Base-by-base conservation (phyloP, 306 rosid species). In the Inga laurina region DNA sequence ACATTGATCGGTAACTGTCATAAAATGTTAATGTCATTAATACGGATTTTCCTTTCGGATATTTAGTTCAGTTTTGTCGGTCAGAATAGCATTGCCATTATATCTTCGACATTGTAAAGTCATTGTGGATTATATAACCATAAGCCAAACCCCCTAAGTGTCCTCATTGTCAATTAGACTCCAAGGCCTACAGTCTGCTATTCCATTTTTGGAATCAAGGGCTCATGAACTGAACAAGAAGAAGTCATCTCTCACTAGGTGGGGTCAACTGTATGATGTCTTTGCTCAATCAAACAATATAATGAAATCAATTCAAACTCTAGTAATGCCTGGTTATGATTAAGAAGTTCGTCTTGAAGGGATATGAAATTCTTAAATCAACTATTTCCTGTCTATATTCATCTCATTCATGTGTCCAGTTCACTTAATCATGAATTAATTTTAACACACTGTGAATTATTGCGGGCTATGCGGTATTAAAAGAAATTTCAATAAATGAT, bases 1-100 rank as follows among this genome's bases (percentile, higher is more conserved):
- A 49, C 48, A 54, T 67, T 64, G 22, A 76, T 75, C 34, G 24
- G 57, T 65, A 76, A 52, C 15, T 72, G 35, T 72, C 78, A 54
- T 24, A 70, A 82, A 27, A 79, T 59, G 34, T 71, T 52, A 16
- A 54, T 18, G 18, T 45, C 70, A 74, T 21, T 21, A 49, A 64
- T 35, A 22, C 64, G 69, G 69, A 3, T 69, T 82, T 62, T 71
- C 61, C 56, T 59, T 62, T 61, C 22, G 30, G 69, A 66, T 74
- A 35, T 7, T 54, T 82, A 45, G 78, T 43, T 59, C 52, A 78
- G 72, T 56, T 44, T 64, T 56, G 21, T 2, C n/a, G 65, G 66
- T 61, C 83, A 78, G 21, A 19, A 78, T 78, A 75, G 37, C 52
- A 22, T 27, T 44, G 27, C 22, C 79, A 65, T 51, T 82, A 22